phyloP scores from a whole-genome alignment of 495 filamentous ascomycete species.

The Tuber brumale region DNA sequence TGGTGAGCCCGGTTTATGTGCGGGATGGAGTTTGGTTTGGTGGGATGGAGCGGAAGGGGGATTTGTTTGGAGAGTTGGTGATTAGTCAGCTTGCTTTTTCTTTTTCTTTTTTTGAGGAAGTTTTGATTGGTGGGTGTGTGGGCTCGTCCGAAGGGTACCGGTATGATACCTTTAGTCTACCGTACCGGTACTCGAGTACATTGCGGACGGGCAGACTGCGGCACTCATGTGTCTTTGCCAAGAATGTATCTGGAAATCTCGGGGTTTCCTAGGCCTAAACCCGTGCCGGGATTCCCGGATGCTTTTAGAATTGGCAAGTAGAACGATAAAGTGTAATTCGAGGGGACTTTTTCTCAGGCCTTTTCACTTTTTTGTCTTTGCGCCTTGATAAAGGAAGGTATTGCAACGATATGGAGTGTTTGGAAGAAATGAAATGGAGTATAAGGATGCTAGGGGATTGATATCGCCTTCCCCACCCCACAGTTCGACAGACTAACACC shows the following conservation, averaged over 20 bases:
- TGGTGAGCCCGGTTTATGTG: background rate
- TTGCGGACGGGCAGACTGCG: no score
- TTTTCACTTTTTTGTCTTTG: background rate
- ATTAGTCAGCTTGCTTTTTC: background rate
- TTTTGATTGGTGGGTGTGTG: background rate
- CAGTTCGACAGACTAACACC: background rate
- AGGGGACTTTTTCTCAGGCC: background rate
- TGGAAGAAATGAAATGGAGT: background rate
- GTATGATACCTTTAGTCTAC: no score
- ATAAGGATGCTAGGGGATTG: background rate
- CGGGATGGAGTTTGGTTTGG: background rate
- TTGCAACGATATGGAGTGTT: background rate
- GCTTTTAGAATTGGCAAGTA: background rate
- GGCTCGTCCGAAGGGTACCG: no score
- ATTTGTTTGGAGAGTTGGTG: background rate
- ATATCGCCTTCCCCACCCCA: background rate
- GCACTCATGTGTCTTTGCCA: no score
- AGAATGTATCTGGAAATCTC: no score
- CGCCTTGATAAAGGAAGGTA: background rate
- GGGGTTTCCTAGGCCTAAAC: no score
- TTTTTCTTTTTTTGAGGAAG: background rate
- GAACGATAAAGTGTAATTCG: background rate
- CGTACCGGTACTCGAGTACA: no score
- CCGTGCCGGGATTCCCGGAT: background rate
- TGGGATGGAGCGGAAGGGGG: background rate